Percentiles rank a stretch among this genome's conserved stretches.
Evolutionary conservation across 805 yeast species (phyloP).

Genomic region (Candida tibetensis): DNA sequence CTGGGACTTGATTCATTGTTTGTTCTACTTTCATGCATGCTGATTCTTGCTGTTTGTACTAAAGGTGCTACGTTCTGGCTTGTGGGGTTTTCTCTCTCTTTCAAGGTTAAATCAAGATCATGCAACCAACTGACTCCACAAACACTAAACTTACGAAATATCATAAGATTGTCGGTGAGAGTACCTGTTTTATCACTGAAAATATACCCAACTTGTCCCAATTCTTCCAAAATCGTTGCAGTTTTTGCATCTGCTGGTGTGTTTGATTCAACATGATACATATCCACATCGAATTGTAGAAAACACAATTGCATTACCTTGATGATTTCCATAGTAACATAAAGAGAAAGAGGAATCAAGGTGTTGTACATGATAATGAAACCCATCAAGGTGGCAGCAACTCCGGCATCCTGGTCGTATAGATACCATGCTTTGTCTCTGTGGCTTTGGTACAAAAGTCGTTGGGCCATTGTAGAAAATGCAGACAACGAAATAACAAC

Average conservation of each 20-base stretch:
- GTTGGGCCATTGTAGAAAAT: slow-evolving; percentile 79
- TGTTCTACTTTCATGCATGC: slow-evolving; percentile 7
- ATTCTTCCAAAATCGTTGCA: slow-evolving; percentile 91
- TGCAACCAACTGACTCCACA: slow-evolving; percentile 91
- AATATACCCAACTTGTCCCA: slow-evolving; percentile 93
- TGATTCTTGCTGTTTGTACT: slow-evolving; percentile 6
- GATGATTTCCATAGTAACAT: slow-evolving; percentile 95
- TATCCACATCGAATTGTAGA: slow-evolving; percentile 88
- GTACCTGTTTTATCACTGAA: slow-evolving; percentile 98
- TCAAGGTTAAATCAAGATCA: slow-evolving; percentile 52
- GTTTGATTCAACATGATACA: slow-evolving; percentile 80
- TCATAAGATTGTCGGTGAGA: slow-evolving; percentile 89
- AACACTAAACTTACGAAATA: slow-evolving; percentile 83
- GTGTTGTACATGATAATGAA: slow-evolving; percentile 97
- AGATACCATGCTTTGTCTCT: slow-evolving; percentile 67
- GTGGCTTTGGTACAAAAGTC: slow-evolving; percentile 44
- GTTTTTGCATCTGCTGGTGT: slow-evolving; percentile 95
- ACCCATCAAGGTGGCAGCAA: slow-evolving; percentile 90
- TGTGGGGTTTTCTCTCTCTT: slow-evolving; percentile 16
- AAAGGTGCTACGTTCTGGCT: slow-evolving; percentile 1
- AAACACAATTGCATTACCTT: slow-evolving; percentile 81
- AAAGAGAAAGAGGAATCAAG: slow-evolving; percentile 87
- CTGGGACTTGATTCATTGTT: slow-evolving; percentile 14
- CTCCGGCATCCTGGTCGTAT: slow-evolving; percentile 68
- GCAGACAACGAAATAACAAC: slow-evolving; percentile 73